Conservation (phyloP, 805 yeast species). For the Wickerhamiella nectarea region DNA sequence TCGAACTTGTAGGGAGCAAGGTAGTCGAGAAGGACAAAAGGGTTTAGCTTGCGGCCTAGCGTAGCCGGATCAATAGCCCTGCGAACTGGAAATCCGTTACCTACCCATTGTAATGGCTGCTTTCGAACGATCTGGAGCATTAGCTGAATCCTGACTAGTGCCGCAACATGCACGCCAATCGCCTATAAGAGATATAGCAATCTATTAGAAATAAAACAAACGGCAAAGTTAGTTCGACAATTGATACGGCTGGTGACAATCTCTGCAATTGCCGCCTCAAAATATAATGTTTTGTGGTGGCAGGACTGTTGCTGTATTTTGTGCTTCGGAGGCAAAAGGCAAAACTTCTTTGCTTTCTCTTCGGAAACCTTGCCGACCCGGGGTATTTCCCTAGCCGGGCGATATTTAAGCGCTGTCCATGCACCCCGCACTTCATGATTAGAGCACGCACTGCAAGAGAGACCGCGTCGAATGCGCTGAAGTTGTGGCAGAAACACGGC, state of each 20-base stretch:
- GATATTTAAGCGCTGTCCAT: background rate
- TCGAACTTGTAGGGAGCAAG: constrained; percentile 8
- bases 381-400: background rate
- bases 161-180: no score
- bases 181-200: no score
- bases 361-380: background rate
- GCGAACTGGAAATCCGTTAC: constrained; percentile 9
- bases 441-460: background rate
- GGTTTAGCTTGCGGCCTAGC: constrained; percentile 8
- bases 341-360: no score
- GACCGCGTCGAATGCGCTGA: constrained; percentile 5
- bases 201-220: background rate
- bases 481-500: constrained; percentile 20
- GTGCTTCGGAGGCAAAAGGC: no score
- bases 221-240: no score
- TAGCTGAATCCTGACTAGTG: no score
- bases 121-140: background rate
- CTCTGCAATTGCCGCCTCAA: no score
- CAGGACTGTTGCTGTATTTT: no score
- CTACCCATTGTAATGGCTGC: constrained; percentile 9
- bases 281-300: no score
- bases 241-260: no score
- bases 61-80: constrained; percentile 5
- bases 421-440: constrained; percentile 1
- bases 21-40: constrained; percentile 10